phyloP scores from a whole-genome alignment of 305 asterid species.

The Rubia occidens region DNA sequence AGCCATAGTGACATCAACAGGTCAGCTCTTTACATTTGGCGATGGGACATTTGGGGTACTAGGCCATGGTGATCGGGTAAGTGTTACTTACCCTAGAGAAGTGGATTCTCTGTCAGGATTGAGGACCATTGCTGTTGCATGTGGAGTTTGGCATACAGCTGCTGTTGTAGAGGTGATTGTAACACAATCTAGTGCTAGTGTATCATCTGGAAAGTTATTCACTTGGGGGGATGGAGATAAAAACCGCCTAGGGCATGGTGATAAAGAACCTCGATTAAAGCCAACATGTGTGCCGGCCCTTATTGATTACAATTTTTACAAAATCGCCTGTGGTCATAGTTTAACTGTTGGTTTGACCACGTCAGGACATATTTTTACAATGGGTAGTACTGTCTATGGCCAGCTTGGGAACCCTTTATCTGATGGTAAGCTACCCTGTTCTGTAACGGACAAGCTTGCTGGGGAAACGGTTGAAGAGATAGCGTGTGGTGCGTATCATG shows the following conservation, averaged over 20 bases:
- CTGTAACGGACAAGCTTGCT: constrained; percentile 63
- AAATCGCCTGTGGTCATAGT: constrained; percentile 87
- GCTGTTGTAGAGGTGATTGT: constrained; percentile 89
- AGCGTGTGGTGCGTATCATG: constrained; percentile 87
- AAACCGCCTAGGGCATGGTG: constrained; percentile 93
- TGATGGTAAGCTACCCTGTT: constrained; percentile 78
- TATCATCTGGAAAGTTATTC: constrained; percentile 78
- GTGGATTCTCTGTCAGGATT: constrained; percentile 73
- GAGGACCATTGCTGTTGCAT: constrained; percentile 81
- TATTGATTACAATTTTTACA: constrained; percentile 70
- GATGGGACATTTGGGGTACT: constrained; percentile 93
- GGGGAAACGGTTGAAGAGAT: constrained; percentile 72
- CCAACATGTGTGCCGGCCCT: constrained; percentile 93
- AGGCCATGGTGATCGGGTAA: constrained; percentile 86
- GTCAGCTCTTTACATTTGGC: constrained; percentile 88
- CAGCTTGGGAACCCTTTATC: constrained; percentile 83
- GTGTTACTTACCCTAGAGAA: constrained; percentile 56
- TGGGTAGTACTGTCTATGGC: constrained; percentile 93
- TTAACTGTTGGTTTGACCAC: constrained; percentile 83
- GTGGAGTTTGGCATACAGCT: constrained; percentile 99
- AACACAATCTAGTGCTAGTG: constrained; percentile 64
- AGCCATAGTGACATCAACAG: constrained; percentile 67
- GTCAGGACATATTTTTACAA: constrained; percentile 70
- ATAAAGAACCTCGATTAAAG: constrained; percentile 72
- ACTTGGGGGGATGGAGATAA: constrained; percentile 99